Percentiles rank a stretch among this genome's conserved stretches.
phyloP scores from a whole-genome alignment of 2,329 filamentous ascomycete species.

The Xylaria sp. region DNA sequence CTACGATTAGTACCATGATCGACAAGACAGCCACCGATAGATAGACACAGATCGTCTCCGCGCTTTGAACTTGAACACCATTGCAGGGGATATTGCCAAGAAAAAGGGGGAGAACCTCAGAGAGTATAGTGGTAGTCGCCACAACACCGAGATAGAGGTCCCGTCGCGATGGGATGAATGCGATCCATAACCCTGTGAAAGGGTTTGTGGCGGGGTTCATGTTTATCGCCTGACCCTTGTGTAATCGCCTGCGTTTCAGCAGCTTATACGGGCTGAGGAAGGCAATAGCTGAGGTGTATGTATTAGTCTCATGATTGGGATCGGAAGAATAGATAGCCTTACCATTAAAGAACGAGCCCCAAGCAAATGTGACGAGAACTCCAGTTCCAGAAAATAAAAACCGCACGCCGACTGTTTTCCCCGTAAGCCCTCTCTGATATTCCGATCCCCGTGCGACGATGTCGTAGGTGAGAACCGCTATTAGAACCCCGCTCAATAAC shows the following conservation, averaged over 20 bases:
- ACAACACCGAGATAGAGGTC: constrained; percentile 57
- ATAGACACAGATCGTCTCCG: constrained; percentile 56
- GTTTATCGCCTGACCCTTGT: constrained; percentile 53
- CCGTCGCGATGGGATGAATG: constrained; percentile 47
- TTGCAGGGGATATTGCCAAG: constrained; percentile 62
- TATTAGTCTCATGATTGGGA: constrained; percentile 20
- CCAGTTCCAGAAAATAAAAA: constrained; percentile 53
- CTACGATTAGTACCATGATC: constrained; percentile 57
- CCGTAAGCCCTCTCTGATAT: constrained; percentile 46
- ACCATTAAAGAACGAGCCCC: constrained; percentile 53
- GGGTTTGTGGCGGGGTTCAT: constrained; percentile 58
- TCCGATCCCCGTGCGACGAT: constrained; percentile 43
- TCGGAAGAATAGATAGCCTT: constrained; percentile 19
- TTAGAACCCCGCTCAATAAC: constrained; percentile 41
- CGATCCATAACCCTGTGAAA: constrained; percentile 57
- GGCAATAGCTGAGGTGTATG: constrained; percentile 54
- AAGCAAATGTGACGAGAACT: constrained; percentile 51
- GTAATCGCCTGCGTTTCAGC: constrained; percentile 53
- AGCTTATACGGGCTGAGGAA: constrained; percentile 58
- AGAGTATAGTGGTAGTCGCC: constrained; percentile 57
- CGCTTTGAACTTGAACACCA: constrained; percentile 54
- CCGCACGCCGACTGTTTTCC: constrained; percentile 51
- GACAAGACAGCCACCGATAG: constrained; percentile 54
- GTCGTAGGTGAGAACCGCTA: constrained; percentile 46
- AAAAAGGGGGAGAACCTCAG: constrained; percentile 63